Conservation (phyloP, 768 basidiomycete genomes). For the Naganishia friedmannii region DNA sequence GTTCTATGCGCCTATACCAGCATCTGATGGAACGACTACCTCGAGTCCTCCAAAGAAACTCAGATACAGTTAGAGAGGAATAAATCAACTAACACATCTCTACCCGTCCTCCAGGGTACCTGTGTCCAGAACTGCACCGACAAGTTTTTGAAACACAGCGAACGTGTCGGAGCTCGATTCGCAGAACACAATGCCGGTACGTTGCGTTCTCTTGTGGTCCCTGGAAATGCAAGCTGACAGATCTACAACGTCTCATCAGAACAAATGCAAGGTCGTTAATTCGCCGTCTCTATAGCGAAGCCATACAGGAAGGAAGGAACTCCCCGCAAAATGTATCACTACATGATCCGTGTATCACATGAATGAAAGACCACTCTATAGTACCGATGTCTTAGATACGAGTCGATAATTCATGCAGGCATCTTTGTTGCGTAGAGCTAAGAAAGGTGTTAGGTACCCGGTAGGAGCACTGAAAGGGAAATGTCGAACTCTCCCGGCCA, state of each 20-base stretch:
- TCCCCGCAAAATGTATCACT: conserved; percentile 8
- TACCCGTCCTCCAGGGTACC: conserved; percentile 61
- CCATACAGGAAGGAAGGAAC: background rate
- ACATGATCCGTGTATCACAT: conserved; percentile 9
- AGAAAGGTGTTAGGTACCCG: background rate
- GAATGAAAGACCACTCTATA: conserved; percentile 7
- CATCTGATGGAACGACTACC: too few species aligned
- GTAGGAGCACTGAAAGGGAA: too few species aligned
- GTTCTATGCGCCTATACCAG: too few species aligned
- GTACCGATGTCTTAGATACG: background rate
- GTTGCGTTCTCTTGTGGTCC: conserved; percentile 43
- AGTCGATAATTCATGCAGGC: background rate
- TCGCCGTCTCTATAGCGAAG: background rate
- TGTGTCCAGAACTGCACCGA: conserved; percentile 92
- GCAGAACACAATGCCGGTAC: conserved; percentile 86
- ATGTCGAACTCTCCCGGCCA: too few species aligned
- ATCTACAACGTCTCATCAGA: background rate
- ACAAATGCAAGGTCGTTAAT: conserved; percentile 25
- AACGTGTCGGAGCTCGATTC: conserved; percentile 85
- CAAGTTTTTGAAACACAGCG: conserved; percentile 96
- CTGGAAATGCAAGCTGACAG: background rate
- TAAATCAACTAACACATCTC: background rate
- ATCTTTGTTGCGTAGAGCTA: background rate
- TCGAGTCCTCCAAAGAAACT: background rate
- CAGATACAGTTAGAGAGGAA: too few species aligned